These are phyloP conservation scores for Chiua virens DNA, from an alignment of 768 basidiomycete species.

Conservation along the genomic window DNA sequence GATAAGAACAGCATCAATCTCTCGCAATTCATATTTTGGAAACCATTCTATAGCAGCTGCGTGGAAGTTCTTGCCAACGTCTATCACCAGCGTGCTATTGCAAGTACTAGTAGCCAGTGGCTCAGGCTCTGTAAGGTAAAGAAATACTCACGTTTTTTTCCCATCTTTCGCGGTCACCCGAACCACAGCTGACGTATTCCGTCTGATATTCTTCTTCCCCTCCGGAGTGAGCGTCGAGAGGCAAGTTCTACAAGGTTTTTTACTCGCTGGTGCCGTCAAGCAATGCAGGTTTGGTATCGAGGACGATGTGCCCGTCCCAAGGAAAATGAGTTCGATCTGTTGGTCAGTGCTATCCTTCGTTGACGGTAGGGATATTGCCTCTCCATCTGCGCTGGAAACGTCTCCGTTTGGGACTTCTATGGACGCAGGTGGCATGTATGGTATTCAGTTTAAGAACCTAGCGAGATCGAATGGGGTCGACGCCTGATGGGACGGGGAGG, in stretches of 20 bases:
- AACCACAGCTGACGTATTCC: slow-evolving; percentile 79
- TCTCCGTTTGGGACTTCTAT: background rate
- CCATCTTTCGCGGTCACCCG: slow-evolving; percentile 42
- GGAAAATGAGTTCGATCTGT: slow-evolving; percentile 67
- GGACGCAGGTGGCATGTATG: slow-evolving; percentile 1
- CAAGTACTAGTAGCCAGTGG: background rate
- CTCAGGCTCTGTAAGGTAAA: background rate
- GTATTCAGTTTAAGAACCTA: background rate
- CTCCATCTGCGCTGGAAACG: background rate
- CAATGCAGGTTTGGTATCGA: slow-evolving; percentile 71
- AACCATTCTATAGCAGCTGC: slow-evolving; percentile 54
- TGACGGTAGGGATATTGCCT: background rate
- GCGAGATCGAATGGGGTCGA: too few species aligned
- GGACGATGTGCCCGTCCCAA: slow-evolving; percentile 81
- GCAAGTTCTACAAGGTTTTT: slow-evolving; percentile 59
- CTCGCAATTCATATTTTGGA: slow-evolving; percentile 71
- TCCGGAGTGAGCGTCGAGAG: slow-evolving; percentile 63
- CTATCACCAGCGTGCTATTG: slow-evolving; percentile 72
- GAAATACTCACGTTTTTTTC: slow-evolving; percentile 46
- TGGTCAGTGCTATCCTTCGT: background rate
- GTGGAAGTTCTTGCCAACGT: slow-evolving; percentile 85
- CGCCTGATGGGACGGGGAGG: too few species aligned
- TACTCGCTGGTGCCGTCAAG: slow-evolving; percentile 63
- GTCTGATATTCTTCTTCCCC: slow-evolving; percentile 79
- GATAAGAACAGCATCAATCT: slow-evolving; percentile 73